Conservation (phyloP, 1,284 basidiomycete species). For the Sporisorium exsertum region DNA sequence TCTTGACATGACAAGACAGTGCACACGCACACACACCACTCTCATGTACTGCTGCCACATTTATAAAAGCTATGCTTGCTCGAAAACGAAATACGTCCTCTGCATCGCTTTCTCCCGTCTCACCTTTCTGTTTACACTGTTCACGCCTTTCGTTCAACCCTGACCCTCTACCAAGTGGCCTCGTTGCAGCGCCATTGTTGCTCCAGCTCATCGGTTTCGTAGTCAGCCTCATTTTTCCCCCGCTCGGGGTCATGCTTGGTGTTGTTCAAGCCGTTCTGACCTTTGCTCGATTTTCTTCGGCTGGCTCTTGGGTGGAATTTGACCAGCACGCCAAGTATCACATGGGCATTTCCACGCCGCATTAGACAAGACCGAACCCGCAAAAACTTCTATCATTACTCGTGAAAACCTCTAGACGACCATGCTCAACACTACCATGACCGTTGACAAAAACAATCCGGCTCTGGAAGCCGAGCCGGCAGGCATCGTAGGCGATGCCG, state of each 20-base stretch:
- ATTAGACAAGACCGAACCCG: no score
- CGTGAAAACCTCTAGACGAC: neutral
- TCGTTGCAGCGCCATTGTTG: no score
- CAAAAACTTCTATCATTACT: no score
- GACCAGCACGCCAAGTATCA: no score
- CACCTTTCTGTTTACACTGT: no score
- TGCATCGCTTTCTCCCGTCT: neutral
- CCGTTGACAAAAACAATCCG: neutral
- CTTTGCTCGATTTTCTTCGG: neutral
- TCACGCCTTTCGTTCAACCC: no score
- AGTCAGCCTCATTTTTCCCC: neutral
- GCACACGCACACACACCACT: constrained; percentile 4
- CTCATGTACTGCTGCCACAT: constrained; percentile 3
- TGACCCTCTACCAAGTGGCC: no score
- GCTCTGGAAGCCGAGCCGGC: neutral
- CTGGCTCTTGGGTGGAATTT: no score
- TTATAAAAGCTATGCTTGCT: neutral
- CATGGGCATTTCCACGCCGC: no score
- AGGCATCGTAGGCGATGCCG: neutral
- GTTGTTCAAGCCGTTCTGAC: neutral
- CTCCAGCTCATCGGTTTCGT: no score
- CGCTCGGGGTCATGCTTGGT: neutral
- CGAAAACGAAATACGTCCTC: constrained; percentile 1
- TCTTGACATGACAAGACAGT: neutral
- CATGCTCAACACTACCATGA: neutral